Percentiles rank a stretch among this genome's conserved stretches.
phyloP scores from a whole-genome alignment of 768 basidiomycete species.

The Mycena galopus region DNA sequence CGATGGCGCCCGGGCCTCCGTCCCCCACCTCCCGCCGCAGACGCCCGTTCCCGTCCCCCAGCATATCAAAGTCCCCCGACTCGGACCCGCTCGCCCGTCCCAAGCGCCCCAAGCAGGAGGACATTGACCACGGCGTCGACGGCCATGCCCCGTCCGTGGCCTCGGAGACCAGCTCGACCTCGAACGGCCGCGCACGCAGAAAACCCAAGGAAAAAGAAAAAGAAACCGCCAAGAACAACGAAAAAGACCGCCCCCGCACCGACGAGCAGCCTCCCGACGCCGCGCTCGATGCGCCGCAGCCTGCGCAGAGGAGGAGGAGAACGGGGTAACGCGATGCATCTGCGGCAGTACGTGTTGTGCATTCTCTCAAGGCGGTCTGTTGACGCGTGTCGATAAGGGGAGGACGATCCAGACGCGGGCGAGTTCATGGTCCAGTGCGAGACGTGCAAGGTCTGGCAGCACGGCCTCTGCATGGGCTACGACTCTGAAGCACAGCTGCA shows the following conservation, averaged over 20 bases:
- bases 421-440: conserved; percentile 99
- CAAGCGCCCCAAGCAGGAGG: conserved; percentile 82
- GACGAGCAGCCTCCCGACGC: conserved; percentile 41
- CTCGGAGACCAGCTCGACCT: conserved; percentile 47
- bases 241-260: conserved; percentile 43
- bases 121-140: conserved; percentile 72
- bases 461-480: conserved; percentile 96
- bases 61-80: conserved; percentile 55
- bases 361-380: conserved; percentile 33
- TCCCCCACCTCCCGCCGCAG: conserved; percentile 25
- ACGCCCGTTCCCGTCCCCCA: conserved; percentile 52
- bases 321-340: conserved; percentile 83
- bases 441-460: conserved; percentile 97
- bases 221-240: conserved; percentile 68
- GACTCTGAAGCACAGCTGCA: conserved; percentile 80
- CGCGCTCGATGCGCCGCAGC: conserved; percentile 49
- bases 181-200: conserved; percentile 45
- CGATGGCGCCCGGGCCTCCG: conserved; percentile 26
- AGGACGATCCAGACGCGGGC: conserved; percentile 85
- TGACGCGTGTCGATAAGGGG: conserved; percentile 53
- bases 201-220: conserved; percentile 74
- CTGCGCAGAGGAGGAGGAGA: conserved; percentile 71
- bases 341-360: conserved; percentile 76
- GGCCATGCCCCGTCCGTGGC: conserved; percentile 55
- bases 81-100: conserved; percentile 52